Conservation (phyloP, 192 early-diverging fungal genomes). For the Phlyctochytrium planicorne region DNA sequence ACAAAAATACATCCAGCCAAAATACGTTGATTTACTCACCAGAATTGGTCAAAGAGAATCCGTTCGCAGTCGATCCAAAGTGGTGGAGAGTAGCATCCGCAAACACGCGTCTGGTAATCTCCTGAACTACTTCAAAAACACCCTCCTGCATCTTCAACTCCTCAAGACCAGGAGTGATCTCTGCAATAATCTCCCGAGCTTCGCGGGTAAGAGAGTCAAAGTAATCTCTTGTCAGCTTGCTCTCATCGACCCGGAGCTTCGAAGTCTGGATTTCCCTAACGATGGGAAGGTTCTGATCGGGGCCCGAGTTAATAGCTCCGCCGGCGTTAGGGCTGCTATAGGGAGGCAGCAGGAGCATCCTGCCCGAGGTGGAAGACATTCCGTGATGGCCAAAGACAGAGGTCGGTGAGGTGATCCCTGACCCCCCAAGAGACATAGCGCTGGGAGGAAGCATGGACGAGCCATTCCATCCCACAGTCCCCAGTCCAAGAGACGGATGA, state of each 20-base stretch:
- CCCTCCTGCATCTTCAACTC: conserved; percentile 17
- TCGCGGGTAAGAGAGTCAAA: conserved; percentile 31
- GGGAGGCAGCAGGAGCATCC: neutral
- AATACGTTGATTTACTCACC: conserved; percentile 17
- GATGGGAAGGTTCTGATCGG: conserved; percentile 16
- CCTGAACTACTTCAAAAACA: conserved; percentile 20
- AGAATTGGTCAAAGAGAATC: conserved; percentile 28
- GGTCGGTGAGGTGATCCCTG: too few relatives aligned
- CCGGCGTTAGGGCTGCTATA: neutral
- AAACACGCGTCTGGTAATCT: conserved; percentile 24
- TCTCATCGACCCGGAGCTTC: conserved; percentile 28
- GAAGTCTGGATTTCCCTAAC: conserved; percentile 36
- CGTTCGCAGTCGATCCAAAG: conserved; percentile 29
- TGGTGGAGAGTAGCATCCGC: conserved; percentile 27
- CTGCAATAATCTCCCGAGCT: neutral
- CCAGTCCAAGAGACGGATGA: too few relatives aligned
- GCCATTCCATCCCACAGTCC: too few relatives aligned
- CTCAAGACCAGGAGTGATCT: conserved; percentile 15
- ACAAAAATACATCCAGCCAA: neutral
- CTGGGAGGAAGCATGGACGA: too few relatives aligned
- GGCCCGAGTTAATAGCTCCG: neutral
- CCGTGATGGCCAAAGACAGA: too few relatives aligned
- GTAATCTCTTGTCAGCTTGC: conserved; percentile 28
- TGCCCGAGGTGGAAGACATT: too few relatives aligned
- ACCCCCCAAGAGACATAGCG: too few relatives aligned